Evolutionary conservation across 805 yeast genomes (phyloP).

Genomic region (Clavispora asparagi): DNA sequence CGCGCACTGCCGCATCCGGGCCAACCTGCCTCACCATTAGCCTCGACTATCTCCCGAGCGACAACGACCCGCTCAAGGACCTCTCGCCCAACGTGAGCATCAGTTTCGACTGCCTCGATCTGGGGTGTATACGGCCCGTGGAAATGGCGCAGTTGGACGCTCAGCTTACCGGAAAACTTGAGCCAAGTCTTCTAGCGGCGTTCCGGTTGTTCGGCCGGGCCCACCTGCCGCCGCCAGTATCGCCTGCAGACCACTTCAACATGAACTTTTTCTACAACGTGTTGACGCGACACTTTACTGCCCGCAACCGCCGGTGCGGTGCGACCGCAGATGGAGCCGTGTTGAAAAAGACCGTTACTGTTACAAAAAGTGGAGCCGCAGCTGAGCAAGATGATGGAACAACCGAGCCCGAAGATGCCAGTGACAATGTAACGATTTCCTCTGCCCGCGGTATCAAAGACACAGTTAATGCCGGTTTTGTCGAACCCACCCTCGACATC

Average conservation of each 20-base stretch:
- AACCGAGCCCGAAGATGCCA: not conserved
- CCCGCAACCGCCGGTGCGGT: slow-evolving; percentile 28
- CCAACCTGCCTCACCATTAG: slow-evolving; percentile 33
- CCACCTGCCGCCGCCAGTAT: slow-evolving; percentile 13
- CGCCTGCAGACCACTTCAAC: slow-evolving; percentile 25
- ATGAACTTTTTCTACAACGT: slow-evolving; percentile 28
- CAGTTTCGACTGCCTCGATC: slow-evolving; percentile 24
- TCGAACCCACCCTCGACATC: slow-evolving; percentile 3
- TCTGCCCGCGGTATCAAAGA: too few relatives aligned
- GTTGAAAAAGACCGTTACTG: not conserved
- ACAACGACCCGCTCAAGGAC: slow-evolving; percentile 27
- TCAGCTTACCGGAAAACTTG: slow-evolving; percentile 22
- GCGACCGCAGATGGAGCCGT: slow-evolving; percentile 6
- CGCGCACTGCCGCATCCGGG: not conserved
- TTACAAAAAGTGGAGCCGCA: too few relatives aligned
- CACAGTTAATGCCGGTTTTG: not conserved
- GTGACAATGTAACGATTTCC: too few relatives aligned
- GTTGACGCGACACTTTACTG: slow-evolving; percentile 27
- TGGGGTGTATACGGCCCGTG: slow-evolving; percentile 19
- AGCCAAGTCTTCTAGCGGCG: slow-evolving; percentile 13
- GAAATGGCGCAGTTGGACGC: slow-evolving; percentile 20
- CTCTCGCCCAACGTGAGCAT: slow-evolving; percentile 18
- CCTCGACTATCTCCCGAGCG: slow-evolving; percentile 29
- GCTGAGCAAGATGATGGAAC: too few relatives aligned
- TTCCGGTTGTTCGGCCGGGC: slow-evolving; percentile 23